Base-by-base conservation (phyloP, 805 yeast species). In the Yamadazyma philogaea region DNA sequence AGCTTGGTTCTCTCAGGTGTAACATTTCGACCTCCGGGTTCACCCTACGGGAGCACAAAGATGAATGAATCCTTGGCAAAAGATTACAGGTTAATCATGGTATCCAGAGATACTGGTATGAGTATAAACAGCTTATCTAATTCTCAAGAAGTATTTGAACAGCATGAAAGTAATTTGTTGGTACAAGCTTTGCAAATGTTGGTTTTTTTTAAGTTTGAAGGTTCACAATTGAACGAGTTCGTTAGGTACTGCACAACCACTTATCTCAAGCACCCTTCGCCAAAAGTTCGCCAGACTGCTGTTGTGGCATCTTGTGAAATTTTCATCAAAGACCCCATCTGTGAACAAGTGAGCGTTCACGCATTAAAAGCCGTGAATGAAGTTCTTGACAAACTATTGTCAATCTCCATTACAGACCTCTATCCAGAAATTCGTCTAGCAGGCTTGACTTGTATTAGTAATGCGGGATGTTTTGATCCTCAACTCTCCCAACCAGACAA, bases 401-500 rank as follows among this genome's bases (percentile, higher is more conserved):
- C 95, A 0, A 74, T 88, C 7, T 88, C 95, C 2, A 84, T 91
- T 11, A 85, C 96, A 0, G 99, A 93, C 52, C 87, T 96, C 0
- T 78, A 78, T 3, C 78, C 91, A 1, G 97, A 90, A 45, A 87
- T 91, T 24, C 71, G 99, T 43, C 65, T 86, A 7, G 90, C 86
- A 47, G 88, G 91, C 0, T 67, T 93, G 44, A 75, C 75, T 39
- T 76, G 89, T 35, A 68, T 95, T 30, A 67, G 62, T 7, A 56
- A 61, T 24, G 86, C 86, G 28, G 76, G 81, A 2, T 75, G 75
- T 44, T 86, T 91, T 59, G 97, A 93, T 55, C 87, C 96, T 0
- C 98, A 93, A 55, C 64, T 93, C 24, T 87, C 97, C 0, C 98
- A 93, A 60, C 95, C 96, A 0, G 95, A 87, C 46, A 90, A 89